A percentile compares a stretch with the other conserved stretches of the same genome.
These are phyloP conservation scores for Scheffersomyces quercinus DNA, from an alignment of 1,139 yeast genomes.

Conservation along the genomic window DNA sequence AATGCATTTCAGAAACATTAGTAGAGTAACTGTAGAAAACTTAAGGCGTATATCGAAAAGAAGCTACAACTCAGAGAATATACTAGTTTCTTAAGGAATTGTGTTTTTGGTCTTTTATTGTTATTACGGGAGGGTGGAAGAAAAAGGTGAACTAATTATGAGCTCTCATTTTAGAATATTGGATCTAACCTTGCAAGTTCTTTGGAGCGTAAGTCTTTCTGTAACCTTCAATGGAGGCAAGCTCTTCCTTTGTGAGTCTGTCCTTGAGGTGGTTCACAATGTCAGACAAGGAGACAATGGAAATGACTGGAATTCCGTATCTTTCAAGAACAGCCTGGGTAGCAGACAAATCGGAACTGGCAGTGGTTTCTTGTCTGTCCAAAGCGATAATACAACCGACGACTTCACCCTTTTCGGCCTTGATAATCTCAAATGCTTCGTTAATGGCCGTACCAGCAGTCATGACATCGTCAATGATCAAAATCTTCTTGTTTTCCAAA, in stretches of 20 bases:
- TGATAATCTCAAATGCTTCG: slow-evolving; percentile 85
- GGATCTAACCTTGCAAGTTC: neutral
- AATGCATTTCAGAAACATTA: no score
- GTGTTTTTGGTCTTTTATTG: no score
- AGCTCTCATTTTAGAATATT: no score
- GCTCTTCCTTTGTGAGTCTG: slow-evolving; percentile 55
- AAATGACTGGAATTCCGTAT: slow-evolving; percentile 78
- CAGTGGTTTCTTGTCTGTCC: slow-evolving; percentile 90
- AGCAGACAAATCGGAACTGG: slow-evolving; percentile 69
- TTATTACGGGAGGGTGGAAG: no score
- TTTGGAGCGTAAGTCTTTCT: slow-evolving; percentile 53
- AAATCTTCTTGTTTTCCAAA: slow-evolving; percentile 66
- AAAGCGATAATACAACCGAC: slow-evolving; percentile 88
- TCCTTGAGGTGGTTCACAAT: slow-evolving; percentile 63
- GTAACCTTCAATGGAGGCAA: slow-evolving; percentile 59
- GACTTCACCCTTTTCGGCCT: slow-evolving; percentile 66
- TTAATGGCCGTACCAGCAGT: slow-evolving; percentile 98
- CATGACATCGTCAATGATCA: slow-evolving; percentile 95
- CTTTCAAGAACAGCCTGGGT: slow-evolving; percentile 75
- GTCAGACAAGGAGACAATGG: slow-evolving; percentile 76
- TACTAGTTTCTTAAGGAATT: no score
- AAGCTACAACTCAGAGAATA: no score
- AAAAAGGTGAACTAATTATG: no score
- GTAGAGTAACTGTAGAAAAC: no score
- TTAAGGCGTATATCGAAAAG: no score